Evolutionary conservation across 495 filamentous ascomycete genomes (phyloP), one percentile per base, ranked within the genome.

Genomic region (Aspergillus haitiensis): DNA sequence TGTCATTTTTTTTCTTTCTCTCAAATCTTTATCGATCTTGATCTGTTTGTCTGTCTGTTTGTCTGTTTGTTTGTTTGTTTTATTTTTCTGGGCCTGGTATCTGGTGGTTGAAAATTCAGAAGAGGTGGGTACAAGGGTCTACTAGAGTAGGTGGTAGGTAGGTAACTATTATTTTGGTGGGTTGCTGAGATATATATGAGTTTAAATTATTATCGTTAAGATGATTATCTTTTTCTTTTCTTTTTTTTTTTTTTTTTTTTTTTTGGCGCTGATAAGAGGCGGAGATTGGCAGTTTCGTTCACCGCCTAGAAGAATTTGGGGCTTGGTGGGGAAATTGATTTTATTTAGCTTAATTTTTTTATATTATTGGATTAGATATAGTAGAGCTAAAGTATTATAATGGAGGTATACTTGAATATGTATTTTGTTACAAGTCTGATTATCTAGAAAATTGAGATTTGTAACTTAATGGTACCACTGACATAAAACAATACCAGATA

Each of bases 1-100:
- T 3, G 75, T 67, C 75, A 75, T 78, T 15, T 11, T 51, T 50
- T 18, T 8, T 32, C 42, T 46, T 45, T 13, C 10, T 40, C 7
- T 49, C 32, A 7, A 33, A 47, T 16, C n/a, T n/a, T 12, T 12
- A 13, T 50, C 35, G 21, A 33, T 27, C 21, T 27, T 3, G 21
- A 27, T 27, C 21, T 27, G 21, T 27, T 3, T 27, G 21, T 27
- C 21, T 27, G 21, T 27, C 21, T 27, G 21, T 27, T 3, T 27
- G 21, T 27, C 21, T 27, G 21, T 27, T 3, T 27, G 21, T 27
- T 27, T 27, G 21, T 27, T 27, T 27, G 21, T 27, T 27, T 27
- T 27, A 27, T 27, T 27, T 27, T 27, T 27, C 21, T 27, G 21
- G 21, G 21, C 3, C 21, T 27, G 21, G 21, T 27, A 27, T 1